These are phyloP conservation scores for Cryptococcus sp. DNA, from an alignment of 1,284 basidiomycete genomes.

Conservation along the genomic window DNA sequence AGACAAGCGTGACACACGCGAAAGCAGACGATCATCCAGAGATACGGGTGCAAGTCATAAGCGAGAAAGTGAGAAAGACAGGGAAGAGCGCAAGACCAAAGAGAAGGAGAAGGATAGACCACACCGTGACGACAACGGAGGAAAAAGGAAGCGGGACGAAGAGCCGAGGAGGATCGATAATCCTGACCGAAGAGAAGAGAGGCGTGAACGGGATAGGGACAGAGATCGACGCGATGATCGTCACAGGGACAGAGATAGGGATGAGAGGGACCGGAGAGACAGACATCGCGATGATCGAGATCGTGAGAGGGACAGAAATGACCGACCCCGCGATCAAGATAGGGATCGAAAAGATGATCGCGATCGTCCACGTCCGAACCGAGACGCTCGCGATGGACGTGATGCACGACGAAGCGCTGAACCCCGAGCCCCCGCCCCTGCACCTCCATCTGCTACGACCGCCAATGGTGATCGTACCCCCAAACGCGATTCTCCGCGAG, in stretches of 20 bases:
- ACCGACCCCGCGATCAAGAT: background rate
- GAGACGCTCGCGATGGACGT: conserved; percentile 13
- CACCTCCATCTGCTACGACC: background rate
- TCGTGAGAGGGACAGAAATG: background rate
- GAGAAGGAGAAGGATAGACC: conserved; percentile 18
- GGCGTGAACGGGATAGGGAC: conserved; percentile 29
- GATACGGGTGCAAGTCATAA: conserved; percentile 16
- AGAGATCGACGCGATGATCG: conserved; percentile 15
- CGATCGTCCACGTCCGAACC: background rate
- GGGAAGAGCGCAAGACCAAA: conserved; percentile 25
- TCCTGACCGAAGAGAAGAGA: background rate
- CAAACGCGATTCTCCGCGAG: conserved; percentile 19
- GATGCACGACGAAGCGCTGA: conserved; percentile 2
- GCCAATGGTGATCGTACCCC: conserved; percentile 26
- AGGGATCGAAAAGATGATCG: conserved; percentile 12
- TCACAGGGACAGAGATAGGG: conserved; percentile 25
- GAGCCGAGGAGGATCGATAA: conserved; percentile 3
- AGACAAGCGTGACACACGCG: conserved; percentile 4
- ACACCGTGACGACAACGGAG: conserved; percentile 21
- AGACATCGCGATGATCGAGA: conserved; percentile 16
- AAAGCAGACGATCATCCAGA: conserved; percentile 25
- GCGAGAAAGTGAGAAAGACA: conserved; percentile 31
- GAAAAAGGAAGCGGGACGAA: conserved; percentile 18
- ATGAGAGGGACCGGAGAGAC: conserved; percentile 17
- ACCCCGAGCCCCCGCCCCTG: conserved; percentile 7